Conservation (phyloP, 495 filamentous ascomycete species). For the Annulohypoxylon stygium region DNA sequence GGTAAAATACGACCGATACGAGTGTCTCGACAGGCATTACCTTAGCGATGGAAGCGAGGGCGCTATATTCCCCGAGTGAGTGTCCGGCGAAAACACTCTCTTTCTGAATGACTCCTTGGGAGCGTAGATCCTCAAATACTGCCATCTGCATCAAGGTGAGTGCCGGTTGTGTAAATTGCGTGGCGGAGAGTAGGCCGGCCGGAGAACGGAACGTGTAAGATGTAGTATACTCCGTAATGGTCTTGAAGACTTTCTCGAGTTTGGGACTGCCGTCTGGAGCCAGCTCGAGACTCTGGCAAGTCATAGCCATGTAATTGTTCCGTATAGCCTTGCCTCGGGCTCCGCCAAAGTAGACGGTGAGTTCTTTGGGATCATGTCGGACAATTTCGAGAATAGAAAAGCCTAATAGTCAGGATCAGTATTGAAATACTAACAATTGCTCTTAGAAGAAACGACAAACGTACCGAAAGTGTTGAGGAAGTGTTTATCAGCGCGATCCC, state of each 20-base stretch:
- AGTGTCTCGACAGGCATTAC: conserved; percentile 94
- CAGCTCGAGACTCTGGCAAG: conserved; percentile 78
- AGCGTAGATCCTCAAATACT: conserved; percentile 87
- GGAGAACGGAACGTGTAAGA: conserved; percentile 91
- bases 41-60: conserved; percentile 86
- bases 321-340: conserved; percentile 88
- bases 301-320: conserved; percentile 94
- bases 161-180: conserved; percentile 92
- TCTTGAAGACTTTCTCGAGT: conserved; percentile 94
- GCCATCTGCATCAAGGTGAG: conserved; percentile 94
- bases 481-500: conserved; percentile 88
- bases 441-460: conserved; percentile 27
- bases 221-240: conserved; percentile 79
- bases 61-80: conserved; percentile 91
- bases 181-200: conserved; percentile 85
- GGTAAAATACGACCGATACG: conserved; percentile 92
- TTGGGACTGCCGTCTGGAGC: conserved; percentile 82
- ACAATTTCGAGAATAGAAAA: conserved; percentile 91
- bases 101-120: conserved; percentile 85
- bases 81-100: conserved; percentile 90
- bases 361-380: conserved; percentile 91
- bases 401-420: conserved; percentile 59
- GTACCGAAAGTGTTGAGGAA: conserved; percentile 91
- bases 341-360: conserved; percentile 91
- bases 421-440: conserved; percentile 20